Percentiles rank a stretch among this genome's conserved stretches.
Evolutionary conservation across 2,329 filamentous ascomycete genomes (phyloP).

Genomic region (Fusarium nelsonii): DNA sequence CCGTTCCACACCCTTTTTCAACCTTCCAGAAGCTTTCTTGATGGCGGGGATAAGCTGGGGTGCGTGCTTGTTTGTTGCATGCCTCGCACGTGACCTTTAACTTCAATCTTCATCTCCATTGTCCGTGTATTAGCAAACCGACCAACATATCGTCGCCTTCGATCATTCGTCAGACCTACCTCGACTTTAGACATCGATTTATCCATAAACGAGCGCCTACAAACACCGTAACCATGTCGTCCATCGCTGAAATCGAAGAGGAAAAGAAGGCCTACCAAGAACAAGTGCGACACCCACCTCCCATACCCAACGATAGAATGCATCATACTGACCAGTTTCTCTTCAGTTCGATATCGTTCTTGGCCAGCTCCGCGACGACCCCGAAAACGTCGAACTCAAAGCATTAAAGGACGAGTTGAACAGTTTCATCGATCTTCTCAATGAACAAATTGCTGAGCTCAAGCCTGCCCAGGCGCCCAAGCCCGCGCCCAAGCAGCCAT

Average conservation of each 20-base stretch:
- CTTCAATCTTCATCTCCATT: conserved; percentile 24
- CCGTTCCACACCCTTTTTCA: neutral
- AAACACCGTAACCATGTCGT: conserved; percentile 44
- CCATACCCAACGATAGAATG: neutral
- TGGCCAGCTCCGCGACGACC: conserved; percentile 81
- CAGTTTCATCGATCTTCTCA: conserved; percentile 81
- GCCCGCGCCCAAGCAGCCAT: conserved; percentile 58
- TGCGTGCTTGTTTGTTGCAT: neutral
- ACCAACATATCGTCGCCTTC: conserved; percentile 12
- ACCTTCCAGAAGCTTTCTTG: conserved; percentile 15
- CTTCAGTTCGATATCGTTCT: conserved; percentile 81
- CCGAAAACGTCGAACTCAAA: conserved; percentile 82
- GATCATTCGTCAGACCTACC: conserved; percentile 5
- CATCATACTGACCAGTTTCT: conserved; percentile 33
- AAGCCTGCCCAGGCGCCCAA: conserved; percentile 65
- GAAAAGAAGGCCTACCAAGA: conserved; percentile 68
- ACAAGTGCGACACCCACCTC: conserved; percentile 58
- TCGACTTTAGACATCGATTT: neutral
- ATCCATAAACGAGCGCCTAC: neutral
- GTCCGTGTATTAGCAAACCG: conserved; percentile 5
- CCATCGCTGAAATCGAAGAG: conserved; percentile 60
- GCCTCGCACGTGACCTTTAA: conserved; percentile 35
- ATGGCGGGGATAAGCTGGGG: conserved; percentile 9
- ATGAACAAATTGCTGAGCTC: conserved; percentile 84
- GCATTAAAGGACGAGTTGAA: conserved; percentile 84